phyloP scores from a whole-genome alignment of 2,329 filamentous ascomycete species.

The Hypoxylon sp. region DNA sequence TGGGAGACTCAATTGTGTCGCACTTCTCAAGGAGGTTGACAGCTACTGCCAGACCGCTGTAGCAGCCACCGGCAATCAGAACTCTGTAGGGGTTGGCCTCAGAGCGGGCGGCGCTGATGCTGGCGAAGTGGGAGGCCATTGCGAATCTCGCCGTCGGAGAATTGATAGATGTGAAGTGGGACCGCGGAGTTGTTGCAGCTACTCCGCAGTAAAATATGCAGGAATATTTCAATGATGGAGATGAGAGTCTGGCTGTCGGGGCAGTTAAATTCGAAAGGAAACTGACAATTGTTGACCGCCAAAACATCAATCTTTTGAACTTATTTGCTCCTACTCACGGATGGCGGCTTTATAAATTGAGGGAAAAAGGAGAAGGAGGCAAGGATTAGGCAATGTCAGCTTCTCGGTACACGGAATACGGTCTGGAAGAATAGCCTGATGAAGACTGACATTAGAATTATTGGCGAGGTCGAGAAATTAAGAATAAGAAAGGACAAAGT shows the following conservation, averaged over 20 bases:
- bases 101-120: conserved; percentile 27
- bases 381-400: conserved; percentile 29
- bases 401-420: conserved; percentile 36
- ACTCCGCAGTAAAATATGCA: conserved; percentile 20
- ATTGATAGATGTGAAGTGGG: conserved; percentile 25
- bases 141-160: conserved; percentile 30
- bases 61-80: conserved; percentile 79
- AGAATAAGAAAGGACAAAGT: conserved; percentile 20
- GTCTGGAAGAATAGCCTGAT: conserved; percentile 37
- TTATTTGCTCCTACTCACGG: conserved; percentile 8
- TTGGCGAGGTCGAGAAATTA: conserved; percentile 32
- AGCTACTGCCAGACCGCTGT: conserved; percentile 77
- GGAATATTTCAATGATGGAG: conserved; percentile 31
- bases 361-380: conserved; percentile 17
- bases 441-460: conserved; percentile 25
- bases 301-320: conserved; percentile 26
- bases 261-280: conserved; percentile 18
- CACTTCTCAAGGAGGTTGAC: conserved; percentile 78
- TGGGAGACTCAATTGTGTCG: conserved; percentile 63
- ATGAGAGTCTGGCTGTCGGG: conserved; percentile 19
- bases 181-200: conserved; percentile 23
- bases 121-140: conserved; percentile 38
- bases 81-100: conserved; percentile 64
- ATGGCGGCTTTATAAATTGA: conserved; percentile 27
- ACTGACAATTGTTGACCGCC: conserved; percentile 23